Conservation (phyloP, 352 stramenopile species). For the Bremia lactucae region DNA sequence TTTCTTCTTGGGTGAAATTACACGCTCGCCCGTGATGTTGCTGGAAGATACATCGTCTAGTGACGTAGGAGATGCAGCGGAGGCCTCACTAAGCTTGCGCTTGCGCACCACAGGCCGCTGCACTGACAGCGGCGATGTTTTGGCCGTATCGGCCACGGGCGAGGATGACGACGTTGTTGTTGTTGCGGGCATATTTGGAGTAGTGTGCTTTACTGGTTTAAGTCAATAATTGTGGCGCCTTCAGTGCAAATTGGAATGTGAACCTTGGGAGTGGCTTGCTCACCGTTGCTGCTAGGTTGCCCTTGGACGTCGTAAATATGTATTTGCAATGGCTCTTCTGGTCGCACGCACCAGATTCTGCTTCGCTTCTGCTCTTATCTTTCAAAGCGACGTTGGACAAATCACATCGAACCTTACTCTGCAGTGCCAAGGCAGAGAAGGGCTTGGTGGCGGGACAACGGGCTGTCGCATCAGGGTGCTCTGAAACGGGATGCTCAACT, state of each 20-base stretch:
- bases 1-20: slow-evolving; percentile 47
- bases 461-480: slow-evolving; percentile 5
- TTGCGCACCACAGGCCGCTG: slow-evolving; percentile 37
- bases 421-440: slow-evolving; percentile 7
- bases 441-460: slow-evolving; percentile 7
- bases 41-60: slow-evolving; percentile 19
- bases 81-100: slow-evolving; percentile 30
- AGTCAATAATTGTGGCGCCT: neutral
- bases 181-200: slow-evolving; percentile 5
- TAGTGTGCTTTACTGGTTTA: neutral
- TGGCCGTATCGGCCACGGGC: slow-evolving; percentile 13
- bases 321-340: slow-evolving; percentile 13
- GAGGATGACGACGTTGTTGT: neutral
- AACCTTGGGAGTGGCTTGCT: neutral
- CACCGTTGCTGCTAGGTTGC: slow-evolving; percentile 6
- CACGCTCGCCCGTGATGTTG: slow-evolving; percentile 10
- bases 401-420: slow-evolving; percentile 6
- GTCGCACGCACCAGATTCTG: slow-evolving; percentile 19
- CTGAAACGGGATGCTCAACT: slow-evolving; percentile 10
- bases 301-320: slow-evolving; percentile 5
- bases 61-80: slow-evolving; percentile 22
- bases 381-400: slow-evolving; percentile 20
- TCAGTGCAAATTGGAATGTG: slow-evolving; percentile 20
- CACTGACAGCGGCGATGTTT: slow-evolving; percentile 18
- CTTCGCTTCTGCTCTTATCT: slow-evolving; percentile 20